Evolutionary conservation across 2,329 filamentous ascomycete genomes (phyloP), one percentile per base, ranked within the genome.

Genomic region (Diaporthe nobilis): DNA sequence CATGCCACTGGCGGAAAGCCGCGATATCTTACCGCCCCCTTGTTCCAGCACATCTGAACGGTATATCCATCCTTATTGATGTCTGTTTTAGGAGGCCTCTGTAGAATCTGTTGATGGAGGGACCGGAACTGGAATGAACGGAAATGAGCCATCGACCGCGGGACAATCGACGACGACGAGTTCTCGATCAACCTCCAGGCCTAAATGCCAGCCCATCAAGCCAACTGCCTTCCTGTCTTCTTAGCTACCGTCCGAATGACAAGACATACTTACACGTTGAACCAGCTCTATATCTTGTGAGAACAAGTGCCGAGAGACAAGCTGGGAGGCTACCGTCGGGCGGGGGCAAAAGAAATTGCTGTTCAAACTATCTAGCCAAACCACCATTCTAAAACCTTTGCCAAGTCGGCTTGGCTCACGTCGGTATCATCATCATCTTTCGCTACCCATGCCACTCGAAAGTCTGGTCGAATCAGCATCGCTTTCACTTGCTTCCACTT

Each of bases 371-470:
- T 63, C 71, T 63, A 51, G 34, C 55, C 75, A 13, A 72, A 12
- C 75, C 75, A 77, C 75, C 73, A 77, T 22, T 57, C 17, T 4
- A 77, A 17, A 15, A 37, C 17, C 20, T 15, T 51, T 15, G 17
- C 22, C 67, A 77, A 37, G 8, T 42, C 49, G 10, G 44, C 31
- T n/a, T 53, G 31, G 37, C 31, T 20, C 5, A 15, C 37, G 15
- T 25, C 22, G 10, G 22, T 12, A 4, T 65, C 37, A 25, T n/a
- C 25, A n/a, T 44, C 68, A 57, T 65, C 70, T 22, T 39, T 63
- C 13, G 49, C 44, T n/a, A 73, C 37, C 75, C 75, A 77, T 17
- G 75, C 73, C 17, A 77, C 73, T n/a, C 72, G 65, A 15, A 75
- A 61, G 28, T 77, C 75, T 5, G 75, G 75, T 28, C 75, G 75